Base-by-base conservation (phyloP, 805 yeast species). In the Hyphopichia homilentoma region DNA sequence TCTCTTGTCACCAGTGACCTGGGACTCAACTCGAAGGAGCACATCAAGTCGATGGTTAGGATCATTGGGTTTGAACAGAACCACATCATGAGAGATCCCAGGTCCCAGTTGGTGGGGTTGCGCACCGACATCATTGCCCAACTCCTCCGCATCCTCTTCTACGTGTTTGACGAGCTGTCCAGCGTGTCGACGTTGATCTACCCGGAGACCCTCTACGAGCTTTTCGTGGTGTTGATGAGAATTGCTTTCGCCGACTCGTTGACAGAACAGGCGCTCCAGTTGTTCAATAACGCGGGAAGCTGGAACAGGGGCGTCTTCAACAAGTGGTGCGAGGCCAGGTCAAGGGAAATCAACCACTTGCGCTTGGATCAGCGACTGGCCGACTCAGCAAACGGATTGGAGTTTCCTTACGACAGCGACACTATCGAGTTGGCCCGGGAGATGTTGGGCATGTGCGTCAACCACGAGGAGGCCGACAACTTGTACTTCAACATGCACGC, bases 391-490 rank as follows among this genome's bases (percentile, higher is more conserved):
- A 78, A 79, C 47, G 85, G 85, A 1, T 49, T 78, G 9, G 85
- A 79, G 47, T 69, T 77, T 38, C 72, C 77, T 5, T 81, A 79
- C 47, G 79, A 75, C 35, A 73, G 67, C 35, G 79, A 75, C 36
- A 75, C 78, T 3, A 75, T 82, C 23, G 86, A 80, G 40, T 60
- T 81, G 48, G 81, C 94, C 0, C 65, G 86, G 40, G 84, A 80
- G 40, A 71, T 86, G 13, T 60, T 87, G 33, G 86, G 80, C 37
- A 68, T 71, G 17, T 77, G 79, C 38, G 73, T 79, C 7, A 81
- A 86, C 4, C 79, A 80, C 47, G 88, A 83, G 41, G 94, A 84
- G 44, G 86, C 87, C 1, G 95, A 87, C 54, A 75, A 77, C 33
- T 59, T 86, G 40, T 84, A 77, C 51, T 60, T 73, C 36, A 77